A percentile compares a stretch with the other conserved stretches of the same genome.
phyloP scores from a whole-genome alignment of 1,139 yeast genomes.

The Zygosaccharomyces pseudobailii region DNA sequence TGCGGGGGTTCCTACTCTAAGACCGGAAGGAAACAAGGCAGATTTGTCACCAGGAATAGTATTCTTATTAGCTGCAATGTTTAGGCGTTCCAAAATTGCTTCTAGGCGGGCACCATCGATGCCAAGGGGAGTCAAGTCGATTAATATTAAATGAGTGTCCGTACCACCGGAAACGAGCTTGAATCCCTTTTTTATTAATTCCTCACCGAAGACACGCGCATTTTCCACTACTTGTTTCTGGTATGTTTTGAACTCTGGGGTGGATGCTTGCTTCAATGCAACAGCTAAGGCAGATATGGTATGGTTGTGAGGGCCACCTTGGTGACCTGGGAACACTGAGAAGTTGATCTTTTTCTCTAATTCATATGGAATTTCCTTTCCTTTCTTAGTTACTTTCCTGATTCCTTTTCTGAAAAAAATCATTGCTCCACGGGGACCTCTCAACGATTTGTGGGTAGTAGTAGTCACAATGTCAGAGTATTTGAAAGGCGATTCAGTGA shows the following conservation, averaged over 20 bases:
- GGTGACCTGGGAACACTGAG: slow-evolving; percentile 97
- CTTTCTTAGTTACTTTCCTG: slow-evolving; percentile 75
- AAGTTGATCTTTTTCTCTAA: slow-evolving; percentile 88
- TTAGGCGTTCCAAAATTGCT: slow-evolving; percentile 79
- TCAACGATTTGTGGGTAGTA: slow-evolving; percentile 92
- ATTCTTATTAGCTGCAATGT: slow-evolving; percentile 94
- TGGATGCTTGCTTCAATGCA: slow-evolving; percentile 82
- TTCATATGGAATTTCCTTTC: slow-evolving; percentile 81
- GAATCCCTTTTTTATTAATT: slow-evolving; percentile 64
- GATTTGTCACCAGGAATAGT: slow-evolving; percentile 95
- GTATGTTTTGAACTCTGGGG: slow-evolving; percentile 82
- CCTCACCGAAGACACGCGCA: slow-evolving; percentile 71
- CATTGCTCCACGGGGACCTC: slow-evolving; percentile 99
- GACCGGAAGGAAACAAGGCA: slow-evolving; percentile 91
- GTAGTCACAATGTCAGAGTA: slow-evolving; percentile 95
- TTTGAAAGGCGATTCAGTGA: slow-evolving; percentile 88
- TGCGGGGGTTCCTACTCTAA: slow-evolving; percentile 96
- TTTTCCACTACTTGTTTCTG: slow-evolving; percentile 78
- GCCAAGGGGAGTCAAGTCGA: slow-evolving; percentile 75
- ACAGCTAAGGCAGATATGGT: slow-evolving; percentile 94
- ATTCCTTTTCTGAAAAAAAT: slow-evolving; percentile 93
- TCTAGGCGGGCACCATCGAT: slow-evolving; percentile 97
- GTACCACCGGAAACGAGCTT: slow-evolving; percentile 87
- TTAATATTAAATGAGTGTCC: slow-evolving; percentile 86
- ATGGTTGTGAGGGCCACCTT: slow-evolving; percentile 99